Percentiles rank a stretch among this genome's conserved stretches.
phyloP scores from a whole-genome alignment of 2,329 filamentous ascomycete species.

The Seiridium cupressi region DNA sequence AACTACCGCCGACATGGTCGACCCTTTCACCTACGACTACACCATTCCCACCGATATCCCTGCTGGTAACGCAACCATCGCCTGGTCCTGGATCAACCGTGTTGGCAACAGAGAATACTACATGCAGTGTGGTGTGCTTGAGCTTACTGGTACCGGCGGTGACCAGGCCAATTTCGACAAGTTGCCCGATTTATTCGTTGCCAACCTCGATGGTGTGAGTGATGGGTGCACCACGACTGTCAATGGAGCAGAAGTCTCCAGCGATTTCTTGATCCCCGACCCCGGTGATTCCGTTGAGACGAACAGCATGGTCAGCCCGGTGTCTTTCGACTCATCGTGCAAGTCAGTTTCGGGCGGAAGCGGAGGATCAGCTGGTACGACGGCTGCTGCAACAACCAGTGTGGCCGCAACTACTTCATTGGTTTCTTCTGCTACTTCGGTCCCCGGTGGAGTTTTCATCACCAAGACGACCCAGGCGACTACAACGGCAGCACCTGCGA shows the following conservation, averaged over 20 bases:
- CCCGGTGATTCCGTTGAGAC: constrained; percentile 59
- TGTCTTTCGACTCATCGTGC: constrained; percentile 24
- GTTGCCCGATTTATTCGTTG: constrained; percentile 74
- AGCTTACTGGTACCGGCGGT: constrained; percentile 55
- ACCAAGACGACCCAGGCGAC: constrained; percentile 19
- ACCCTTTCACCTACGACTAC: constrained; percentile 64
- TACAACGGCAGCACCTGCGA: constrained; percentile 14
- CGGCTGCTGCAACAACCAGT: constrained; percentile 14
- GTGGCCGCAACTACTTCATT: constrained; percentile 18
- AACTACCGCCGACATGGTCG: constrained; percentile 37
- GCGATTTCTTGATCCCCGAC: constrained; percentile 66
- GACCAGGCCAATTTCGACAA: constrained; percentile 51
- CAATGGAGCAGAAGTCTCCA: constrained; percentile 30
- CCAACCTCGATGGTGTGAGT: constrained; percentile 53
- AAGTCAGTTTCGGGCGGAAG: constrained; percentile 16
- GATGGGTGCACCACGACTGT: constrained; percentile 31
- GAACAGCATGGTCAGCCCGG: constrained; percentile 32
- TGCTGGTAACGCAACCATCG: constrained; percentile 74
- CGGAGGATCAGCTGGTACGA: constrained; percentile 7
- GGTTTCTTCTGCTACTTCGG: constrained; percentile 15
- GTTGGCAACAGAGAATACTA: constrained; percentile 94
- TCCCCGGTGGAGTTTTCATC: constrained; percentile 40
- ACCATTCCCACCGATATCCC: constrained; percentile 69
- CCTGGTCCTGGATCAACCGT: constrained; percentile 95
- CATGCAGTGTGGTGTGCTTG: constrained; percentile 88